Base-by-base conservation (phyloP, 2,329 filamentous ascomycete species). In the Metarhizium rileyi region DNA sequence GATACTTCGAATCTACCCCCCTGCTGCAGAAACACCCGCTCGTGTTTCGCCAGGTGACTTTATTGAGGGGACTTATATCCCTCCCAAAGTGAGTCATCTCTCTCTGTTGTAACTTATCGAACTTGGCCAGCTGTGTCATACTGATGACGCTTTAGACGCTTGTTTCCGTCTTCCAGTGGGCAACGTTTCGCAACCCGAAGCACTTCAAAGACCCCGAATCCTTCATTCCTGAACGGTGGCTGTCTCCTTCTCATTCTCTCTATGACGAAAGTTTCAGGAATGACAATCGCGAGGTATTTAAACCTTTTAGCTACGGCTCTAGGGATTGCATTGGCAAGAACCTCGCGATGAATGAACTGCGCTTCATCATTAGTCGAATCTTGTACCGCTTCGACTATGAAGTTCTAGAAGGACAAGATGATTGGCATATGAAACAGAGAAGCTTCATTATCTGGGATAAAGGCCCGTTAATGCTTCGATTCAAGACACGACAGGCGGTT, bases 221-320 rank as follows among this genome's bases (percentile, higher is more conserved):
- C 0, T 80, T 70, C 55, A 63, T 62, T 5, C 76, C 76, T 0
- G 73, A 79, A 56, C 66, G 76, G 0, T 78, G 71, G 65, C 53
- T 62, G 5, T 30, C 56, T 0, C 12, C 46, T 2, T 52, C 53
- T 2, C 57, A 61, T 27, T 51, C 53, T 49, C 56, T 72, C 1
- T 63, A 61, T 14, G 66, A 70, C 9, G 53, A 59, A 5, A 60
- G 60, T 3, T 77, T 70, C 55, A 56, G 55, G 1, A 48, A 49
- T n/a, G 75, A 79, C 53, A 66, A 61, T 9, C 57, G 57, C 3
- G 59, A 61, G 1, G 59, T 59, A 1, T 59, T 67, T 44, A 66
- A 70, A 51, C 65, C 69, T 0, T 71, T 74, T 47, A 61, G 61
- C 36, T 44, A 61, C 8, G 69, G 71, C 0, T 61, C 69, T 2